These are phyloP conservation scores for Plantago ovata DNA, from an alignment of 257 asterid species.

Conservation along the genomic window DNA sequence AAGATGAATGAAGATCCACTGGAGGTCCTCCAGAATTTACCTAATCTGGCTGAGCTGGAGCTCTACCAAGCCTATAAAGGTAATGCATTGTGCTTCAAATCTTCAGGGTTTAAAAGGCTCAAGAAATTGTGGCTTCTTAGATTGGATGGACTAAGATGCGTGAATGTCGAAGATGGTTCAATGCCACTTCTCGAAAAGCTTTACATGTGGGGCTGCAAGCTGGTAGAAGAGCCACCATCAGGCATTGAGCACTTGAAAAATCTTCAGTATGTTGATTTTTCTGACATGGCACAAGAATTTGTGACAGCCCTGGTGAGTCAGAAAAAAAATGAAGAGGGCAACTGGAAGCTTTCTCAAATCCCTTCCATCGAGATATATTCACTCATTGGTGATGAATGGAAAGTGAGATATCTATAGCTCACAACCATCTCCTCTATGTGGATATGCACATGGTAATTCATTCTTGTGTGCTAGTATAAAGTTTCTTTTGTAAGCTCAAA, in stretches of 20 bases:
- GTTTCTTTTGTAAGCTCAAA: too few relatives aligned
- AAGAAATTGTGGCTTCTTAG: not conserved
- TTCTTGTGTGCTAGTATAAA: conserved; percentile 2
- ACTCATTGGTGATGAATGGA: too few relatives aligned
- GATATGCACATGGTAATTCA: too few relatives aligned
- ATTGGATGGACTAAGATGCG: conserved; percentile 5
- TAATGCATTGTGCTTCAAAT: conserved; percentile 12
- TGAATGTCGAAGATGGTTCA: conserved; percentile 16
- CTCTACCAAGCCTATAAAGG: conserved; percentile 14
- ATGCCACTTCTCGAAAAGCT: conserved; percentile 18
- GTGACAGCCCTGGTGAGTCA: not conserved
- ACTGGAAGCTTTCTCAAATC: too few relatives aligned
- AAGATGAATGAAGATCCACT: conserved; percentile 8
- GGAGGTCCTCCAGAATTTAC: conserved; percentile 17
- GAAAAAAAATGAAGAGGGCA: not conserved
- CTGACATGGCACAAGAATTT: conserved; percentile 12
- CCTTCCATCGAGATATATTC: too few relatives aligned
- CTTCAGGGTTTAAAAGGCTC: conserved; percentile 18
- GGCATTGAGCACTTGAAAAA: conserved; percentile 15
- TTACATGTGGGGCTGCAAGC: not conserved
- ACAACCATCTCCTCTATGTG: too few relatives aligned
- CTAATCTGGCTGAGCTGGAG: not conserved
- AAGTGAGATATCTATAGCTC: too few relatives aligned
- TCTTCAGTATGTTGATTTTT: not conserved
- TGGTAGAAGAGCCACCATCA: conserved; percentile 12